phyloP scores from a whole-genome alignment of 352 stramenopile species.

The Phytophthora aleatoria region DNA sequence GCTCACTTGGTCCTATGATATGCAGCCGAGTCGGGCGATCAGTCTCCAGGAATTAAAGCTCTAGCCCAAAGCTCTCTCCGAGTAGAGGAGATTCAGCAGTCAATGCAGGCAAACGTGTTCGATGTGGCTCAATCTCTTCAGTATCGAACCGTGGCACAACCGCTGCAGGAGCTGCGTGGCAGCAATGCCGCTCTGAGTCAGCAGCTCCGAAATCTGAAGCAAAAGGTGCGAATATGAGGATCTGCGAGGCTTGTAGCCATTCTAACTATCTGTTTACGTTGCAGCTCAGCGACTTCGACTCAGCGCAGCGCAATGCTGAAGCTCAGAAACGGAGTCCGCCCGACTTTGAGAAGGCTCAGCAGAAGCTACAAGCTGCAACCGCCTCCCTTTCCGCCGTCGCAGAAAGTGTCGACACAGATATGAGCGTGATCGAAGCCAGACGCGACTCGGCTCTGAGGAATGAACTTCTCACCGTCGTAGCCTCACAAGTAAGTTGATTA shows the following conservation, averaged over 20 bases:
- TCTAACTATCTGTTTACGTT: not conserved
- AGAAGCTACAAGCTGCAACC: conserved; percentile 56
- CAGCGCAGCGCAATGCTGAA: conserved; percentile 66
- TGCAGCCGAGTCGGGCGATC: conserved; percentile 13
- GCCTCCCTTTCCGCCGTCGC: conserved; percentile 54
- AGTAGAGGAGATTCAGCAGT: conserved; percentile 65
- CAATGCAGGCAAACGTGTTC: conserved; percentile 52
- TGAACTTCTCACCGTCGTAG: conserved; percentile 76
- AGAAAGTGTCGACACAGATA: conserved; percentile 66
- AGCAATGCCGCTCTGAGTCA: conserved; percentile 48
- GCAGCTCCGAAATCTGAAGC: conserved; percentile 56
- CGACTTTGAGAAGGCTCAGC: conserved; percentile 73
- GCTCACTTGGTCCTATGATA: conserved; percentile 7
- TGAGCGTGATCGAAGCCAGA: conserved; percentile 64
- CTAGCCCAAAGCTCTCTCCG: conserved; percentile 58
- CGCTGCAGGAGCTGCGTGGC: conserved; percentile 46
- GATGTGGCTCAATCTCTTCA: conserved; percentile 52
- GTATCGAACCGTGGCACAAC: conserved; percentile 42
- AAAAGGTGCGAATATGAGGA: conserved; percentile 36
- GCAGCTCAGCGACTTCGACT: conserved; percentile 77
- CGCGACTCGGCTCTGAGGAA: conserved; percentile 77
- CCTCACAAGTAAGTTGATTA: conserved; percentile 47
- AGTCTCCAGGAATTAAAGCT: conserved; percentile 34
- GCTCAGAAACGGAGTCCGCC: conserved; percentile 59
- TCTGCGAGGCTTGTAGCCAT: not conserved